Evolutionary conservation across 805 yeast species (phyloP).

Genomic region (Wilhelminamyces savonicus): DNA sequence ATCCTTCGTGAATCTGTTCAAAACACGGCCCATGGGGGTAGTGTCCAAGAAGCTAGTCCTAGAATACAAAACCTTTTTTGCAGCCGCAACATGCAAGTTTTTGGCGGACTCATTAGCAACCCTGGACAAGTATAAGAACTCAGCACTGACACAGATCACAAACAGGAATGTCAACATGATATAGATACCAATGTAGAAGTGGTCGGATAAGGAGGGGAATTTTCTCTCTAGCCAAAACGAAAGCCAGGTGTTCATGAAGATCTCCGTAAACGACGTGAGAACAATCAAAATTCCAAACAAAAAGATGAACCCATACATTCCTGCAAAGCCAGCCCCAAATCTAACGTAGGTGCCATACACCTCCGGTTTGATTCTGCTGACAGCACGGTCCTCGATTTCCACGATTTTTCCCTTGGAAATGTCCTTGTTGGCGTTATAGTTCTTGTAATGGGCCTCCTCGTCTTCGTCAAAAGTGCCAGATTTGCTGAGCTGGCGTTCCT

Average conservation of each 20-base stretch:
- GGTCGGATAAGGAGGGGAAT: conserved; percentile 1
- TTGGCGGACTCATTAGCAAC: background rate
- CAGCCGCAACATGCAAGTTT: background rate
- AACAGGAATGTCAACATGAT: background rate
- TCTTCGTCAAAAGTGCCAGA: conserved; percentile 8
- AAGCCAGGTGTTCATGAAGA: conserved; percentile 7
- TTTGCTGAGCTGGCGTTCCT: conserved; percentile 1
- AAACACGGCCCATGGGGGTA: background rate
- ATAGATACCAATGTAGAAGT: background rate
- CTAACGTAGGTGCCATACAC: conserved; percentile 27
- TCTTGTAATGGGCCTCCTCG: too few relatives aligned
- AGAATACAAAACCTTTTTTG: background rate
- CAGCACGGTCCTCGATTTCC: background rate
- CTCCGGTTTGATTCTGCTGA: conserved; percentile 18
- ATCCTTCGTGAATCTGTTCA: conserved; percentile 1
- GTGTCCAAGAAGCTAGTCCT: background rate
- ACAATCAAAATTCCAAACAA: conserved; percentile 7
- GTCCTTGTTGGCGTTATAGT: too few relatives aligned
- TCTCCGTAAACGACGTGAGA: conserved; percentile 31
- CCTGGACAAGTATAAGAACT: background rate
- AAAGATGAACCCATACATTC: too few relatives aligned
- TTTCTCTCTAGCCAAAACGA: conserved; percentile 5
- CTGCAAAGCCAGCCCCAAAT: conserved; percentile 17
- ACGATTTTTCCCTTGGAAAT: too few relatives aligned
- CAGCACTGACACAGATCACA: background rate